phyloP scores from a whole-genome alignment of 495 filamentous ascomycete species.

The Penicillium bialowiezense region DNA sequence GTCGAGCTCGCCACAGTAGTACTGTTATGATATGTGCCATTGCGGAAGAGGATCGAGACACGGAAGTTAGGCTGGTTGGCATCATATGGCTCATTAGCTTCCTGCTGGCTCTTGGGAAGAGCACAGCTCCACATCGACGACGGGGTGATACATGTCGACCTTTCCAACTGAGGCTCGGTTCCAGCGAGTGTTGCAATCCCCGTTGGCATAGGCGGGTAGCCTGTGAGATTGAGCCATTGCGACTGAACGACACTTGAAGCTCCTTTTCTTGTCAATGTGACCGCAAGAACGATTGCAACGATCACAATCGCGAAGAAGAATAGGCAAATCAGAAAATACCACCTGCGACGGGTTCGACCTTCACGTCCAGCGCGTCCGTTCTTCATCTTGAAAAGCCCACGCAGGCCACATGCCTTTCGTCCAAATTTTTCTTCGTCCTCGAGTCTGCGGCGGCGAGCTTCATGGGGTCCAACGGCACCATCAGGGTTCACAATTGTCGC shows the following conservation, averaged over 20 bases:
- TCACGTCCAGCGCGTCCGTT: constrained; percentile 60
- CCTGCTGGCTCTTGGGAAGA: constrained; percentile 71
- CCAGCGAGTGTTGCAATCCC: constrained; percentile 74
- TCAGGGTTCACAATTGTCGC: constrained; percentile 24
- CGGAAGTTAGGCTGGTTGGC: constrained; percentile 72
- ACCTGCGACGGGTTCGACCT: constrained; percentile 59
- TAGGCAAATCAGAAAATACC: constrained; percentile 53
- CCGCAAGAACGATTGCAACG: constrained; percentile 57
- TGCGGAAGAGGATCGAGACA: constrained; percentile 75
- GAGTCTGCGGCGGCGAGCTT: constrained; percentile 52
- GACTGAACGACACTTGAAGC: constrained; percentile 44
- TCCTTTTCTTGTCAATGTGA: constrained; percentile 54
- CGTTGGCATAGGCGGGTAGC: constrained; percentile 81
- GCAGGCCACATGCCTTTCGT: constrained; percentile 51
- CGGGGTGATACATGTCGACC: constrained; percentile 65
- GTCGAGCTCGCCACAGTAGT: constrained; percentile 27
- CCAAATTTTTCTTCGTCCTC: constrained; percentile 62
- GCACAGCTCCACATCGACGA: constrained; percentile 78
- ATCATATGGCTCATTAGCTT: constrained; percentile 54
- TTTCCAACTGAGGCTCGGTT: constrained; percentile 54
- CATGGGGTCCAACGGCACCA: constrained; percentile 40
- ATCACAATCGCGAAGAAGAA: constrained; percentile 58
- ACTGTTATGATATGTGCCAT: constrained; percentile 54
- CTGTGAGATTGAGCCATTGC: constrained; percentile 78
- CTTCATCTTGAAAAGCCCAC: constrained; percentile 55